Base-by-base conservation (phyloP, 768 basidiomycete species). In the Mycena latifolia region DNA sequence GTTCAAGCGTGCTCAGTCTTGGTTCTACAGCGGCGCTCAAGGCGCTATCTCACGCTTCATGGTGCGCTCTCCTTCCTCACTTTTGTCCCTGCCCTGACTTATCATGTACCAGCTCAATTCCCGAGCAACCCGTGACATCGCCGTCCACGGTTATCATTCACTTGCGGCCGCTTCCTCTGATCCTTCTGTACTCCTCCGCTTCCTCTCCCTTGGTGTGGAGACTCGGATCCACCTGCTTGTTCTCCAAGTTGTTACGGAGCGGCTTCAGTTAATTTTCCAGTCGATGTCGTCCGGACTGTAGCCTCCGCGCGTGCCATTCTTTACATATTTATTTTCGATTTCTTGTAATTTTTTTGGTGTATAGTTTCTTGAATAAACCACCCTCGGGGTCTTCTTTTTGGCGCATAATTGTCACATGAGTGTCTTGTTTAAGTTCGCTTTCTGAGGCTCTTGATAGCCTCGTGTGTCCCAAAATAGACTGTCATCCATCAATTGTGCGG, bases 361-460 rank as follows among this genome's bases (percentile, higher is more conserved):
- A 29, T 28, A n/a, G n/a, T 35, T 47, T 47, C 46, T 59, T 48
- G 46, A 59, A 59, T 59, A 59, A n/a, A 59, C n/a, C 9, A 2
- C 29, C 55, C 29, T 46, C 29, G 55, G 45, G 55, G 25, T 28
- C 27, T n/a, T 55, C 31, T 41, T 27, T 10, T 11, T n/a, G n/a
- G n/a, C n/a, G n/a, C n/a, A n/a, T n/a, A n/a, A n/a, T n/a, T n/a
- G n/a, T n/a, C n/a, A n/a, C n/a, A n/a, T n/a, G n/a, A n/a, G n/a
- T n/a, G n/a, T n/a, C n/a, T 4, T 9, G 3, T 28, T 28, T 31
- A 25, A 28, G 4, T 27, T 50, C 5, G 14, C 7, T 50, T 6
- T 15, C 5, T 50, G 15, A 18, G 17, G 15, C n/a, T 52, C 28
- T 33, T 17, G 31, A n/a, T 2, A 29, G 31, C 20, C 20, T n/a